Conservation (phyloP, 2,329 filamentous ascomycete genomes). For the Pseudogymnoascus sp. region DNA sequence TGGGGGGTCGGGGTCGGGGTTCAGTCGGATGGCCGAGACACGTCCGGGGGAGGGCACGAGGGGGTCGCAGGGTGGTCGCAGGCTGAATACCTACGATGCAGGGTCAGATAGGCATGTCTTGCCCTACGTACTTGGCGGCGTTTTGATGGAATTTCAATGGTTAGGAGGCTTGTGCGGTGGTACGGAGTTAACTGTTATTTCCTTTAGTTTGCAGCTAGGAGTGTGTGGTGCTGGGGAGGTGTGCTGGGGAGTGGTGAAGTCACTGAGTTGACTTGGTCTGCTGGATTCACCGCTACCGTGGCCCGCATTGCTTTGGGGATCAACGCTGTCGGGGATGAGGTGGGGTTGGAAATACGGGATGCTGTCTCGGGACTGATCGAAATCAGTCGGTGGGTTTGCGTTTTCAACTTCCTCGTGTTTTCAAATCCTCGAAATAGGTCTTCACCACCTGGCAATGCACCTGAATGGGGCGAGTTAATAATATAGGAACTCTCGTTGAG, state of each 20-base stretch:
- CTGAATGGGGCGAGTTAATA: not conserved
- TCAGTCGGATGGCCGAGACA: not conserved
- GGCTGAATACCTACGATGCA: not conserved
- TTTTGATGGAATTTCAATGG: not conserved
- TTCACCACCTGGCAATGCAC: not conserved
- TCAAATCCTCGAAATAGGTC: not conserved
- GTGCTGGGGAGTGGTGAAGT: too few relatives aligned
- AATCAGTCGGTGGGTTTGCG: not conserved
- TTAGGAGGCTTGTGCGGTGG: not conserved
- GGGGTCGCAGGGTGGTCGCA: not conserved
- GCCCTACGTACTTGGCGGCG: not conserved
- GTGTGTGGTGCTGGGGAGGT: not conserved
- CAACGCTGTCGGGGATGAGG: not conserved
- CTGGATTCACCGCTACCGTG: not conserved
- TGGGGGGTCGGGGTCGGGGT: not conserved
- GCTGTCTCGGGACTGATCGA: not conserved
- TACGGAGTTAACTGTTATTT: slow-evolving; percentile 2
- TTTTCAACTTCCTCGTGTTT: not conserved
- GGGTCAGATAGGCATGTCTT: not conserved
- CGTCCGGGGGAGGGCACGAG: not conserved
- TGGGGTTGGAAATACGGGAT: not conserved
- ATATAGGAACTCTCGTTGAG: not conserved
- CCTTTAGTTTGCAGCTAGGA: not conserved
- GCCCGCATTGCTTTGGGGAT: not conserved
- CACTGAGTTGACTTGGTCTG: too few relatives aligned